These are phyloP conservation scores for Leccinum laetum DNA, from an alignment of 1,284 basidiomycete species.

Conservation along the genomic window DNA sequence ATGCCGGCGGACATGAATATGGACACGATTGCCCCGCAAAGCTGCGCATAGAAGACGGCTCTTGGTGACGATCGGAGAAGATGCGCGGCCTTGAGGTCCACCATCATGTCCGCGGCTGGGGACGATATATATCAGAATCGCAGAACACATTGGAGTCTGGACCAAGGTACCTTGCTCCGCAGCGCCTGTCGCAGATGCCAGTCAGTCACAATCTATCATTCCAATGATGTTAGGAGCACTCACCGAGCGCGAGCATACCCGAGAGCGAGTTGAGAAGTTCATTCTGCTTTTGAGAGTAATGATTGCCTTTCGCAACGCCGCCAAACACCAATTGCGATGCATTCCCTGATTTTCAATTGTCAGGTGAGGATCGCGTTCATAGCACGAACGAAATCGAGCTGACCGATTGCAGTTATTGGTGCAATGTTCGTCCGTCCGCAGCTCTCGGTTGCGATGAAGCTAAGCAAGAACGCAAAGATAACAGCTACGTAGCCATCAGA, in stretches of 20 bases:
- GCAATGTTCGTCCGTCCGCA: conserved; percentile 1
- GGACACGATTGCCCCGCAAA: conserved; percentile 21
- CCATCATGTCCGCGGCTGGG: conserved; percentile 61
- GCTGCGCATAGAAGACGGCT: conserved; percentile 67
- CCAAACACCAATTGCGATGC: conserved; percentile 4
- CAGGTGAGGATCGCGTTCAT: not conserved
- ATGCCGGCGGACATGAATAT: conserved; percentile 8
- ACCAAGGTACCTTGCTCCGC: not conserved
- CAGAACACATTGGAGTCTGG: not conserved
- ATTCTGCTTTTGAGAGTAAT: not conserved
- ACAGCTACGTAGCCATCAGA: not conserved
- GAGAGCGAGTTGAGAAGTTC: not conserved
- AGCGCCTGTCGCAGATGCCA: not conserved
- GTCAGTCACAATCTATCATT: not conserved
- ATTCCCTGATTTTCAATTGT: not conserved
- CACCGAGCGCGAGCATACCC: conserved; percentile 2
- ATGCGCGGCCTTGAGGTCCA: conserved; percentile 71
- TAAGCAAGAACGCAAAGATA: not conserved
- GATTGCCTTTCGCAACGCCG: not conserved
- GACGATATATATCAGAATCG: not conserved
- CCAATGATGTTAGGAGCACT: not conserved
- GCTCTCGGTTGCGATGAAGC: conserved; percentile 2
- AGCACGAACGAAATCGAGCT: not conserved
- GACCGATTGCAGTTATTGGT: not conserved
- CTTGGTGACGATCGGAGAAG: conserved; percentile 68